A percentile compares a stretch with the other conserved stretches of the same genome.
Conservation (phyloP, 108 stramenopile species). For the Skeletonema potamos region DNA sequence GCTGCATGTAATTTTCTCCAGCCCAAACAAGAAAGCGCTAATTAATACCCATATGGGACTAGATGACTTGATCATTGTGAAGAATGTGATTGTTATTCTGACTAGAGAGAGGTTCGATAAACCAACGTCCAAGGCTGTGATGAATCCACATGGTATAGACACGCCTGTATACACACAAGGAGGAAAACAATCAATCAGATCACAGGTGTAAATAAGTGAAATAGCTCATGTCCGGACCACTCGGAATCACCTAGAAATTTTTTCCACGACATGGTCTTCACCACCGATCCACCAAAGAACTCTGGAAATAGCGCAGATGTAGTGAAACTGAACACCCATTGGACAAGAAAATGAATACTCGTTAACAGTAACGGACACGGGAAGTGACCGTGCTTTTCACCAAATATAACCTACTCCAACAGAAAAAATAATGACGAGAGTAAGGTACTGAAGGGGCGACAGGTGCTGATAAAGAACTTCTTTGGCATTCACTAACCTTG, state of each 20-base stretch:
- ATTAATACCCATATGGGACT: constrained; percentile 81
- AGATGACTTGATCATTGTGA: constrained; percentile 88
- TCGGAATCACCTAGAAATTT: constrained; percentile 53
- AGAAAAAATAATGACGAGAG: background rate
- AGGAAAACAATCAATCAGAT: background rate
- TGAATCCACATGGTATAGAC: constrained; percentile 80
- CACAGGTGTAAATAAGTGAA: background rate
- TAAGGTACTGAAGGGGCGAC: too few relatives aligned
- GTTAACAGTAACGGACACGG: constrained; percentile 88
- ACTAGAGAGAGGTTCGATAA: constrained; percentile 81
- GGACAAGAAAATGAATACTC: constrained; percentile 77
- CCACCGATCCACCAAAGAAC: constrained; percentile 59
- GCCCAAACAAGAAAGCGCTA: constrained; percentile 81
- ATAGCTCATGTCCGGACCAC: background rate
- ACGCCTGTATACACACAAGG: constrained; percentile 41
- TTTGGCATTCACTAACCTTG: constrained; percentile 16
- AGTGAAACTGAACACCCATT: constrained; percentile 73
- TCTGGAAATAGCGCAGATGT: constrained; percentile 56
- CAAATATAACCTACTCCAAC: constrained; percentile 64
- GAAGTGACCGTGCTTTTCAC: constrained; percentile 64
- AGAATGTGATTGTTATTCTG: constrained; percentile 81
- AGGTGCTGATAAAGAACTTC: background rate
- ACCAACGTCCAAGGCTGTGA: constrained; percentile 80
- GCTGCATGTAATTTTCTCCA: constrained; percentile 78
- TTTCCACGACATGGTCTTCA: constrained; percentile 72